Percentiles rank a stretch among this genome's conserved stretches.
phyloP scores from a whole-genome alignment of 495 filamentous ascomycete genomes.

The Massariosphaeria phaeospora region DNA sequence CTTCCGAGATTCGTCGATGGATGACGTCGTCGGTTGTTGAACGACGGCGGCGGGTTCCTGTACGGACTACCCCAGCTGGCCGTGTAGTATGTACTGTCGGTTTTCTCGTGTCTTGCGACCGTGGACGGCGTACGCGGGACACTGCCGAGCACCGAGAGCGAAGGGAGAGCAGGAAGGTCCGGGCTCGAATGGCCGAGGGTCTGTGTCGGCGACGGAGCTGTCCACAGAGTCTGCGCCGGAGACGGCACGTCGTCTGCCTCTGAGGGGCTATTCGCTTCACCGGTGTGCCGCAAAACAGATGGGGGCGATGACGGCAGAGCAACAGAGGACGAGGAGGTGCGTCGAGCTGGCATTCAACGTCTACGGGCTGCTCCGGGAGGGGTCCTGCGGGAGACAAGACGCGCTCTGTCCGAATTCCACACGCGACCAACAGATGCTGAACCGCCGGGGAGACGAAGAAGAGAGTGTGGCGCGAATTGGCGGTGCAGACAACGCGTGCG shows the following conservation, averaged over 20 bases:
- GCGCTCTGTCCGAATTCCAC: conserved; percentile 22
- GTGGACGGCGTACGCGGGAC: conserved; percentile 30
- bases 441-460: conserved; percentile 4
- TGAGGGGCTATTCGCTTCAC: conserved; percentile 22
- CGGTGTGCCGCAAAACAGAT: conserved; percentile 12
- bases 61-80: conserved; percentile 44
- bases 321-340: conserved; percentile 25
- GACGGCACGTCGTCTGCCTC: conserved; percentile 30
- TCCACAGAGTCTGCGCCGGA: conserved; percentile 35
- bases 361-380: conserved; percentile 13
- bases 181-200: conserved; percentile 35
- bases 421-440: conserved; percentile 19
- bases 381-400: conserved; percentile 8
- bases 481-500: conserved; percentile 28
- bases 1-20: conserved; percentile 21
- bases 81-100: conserved; percentile 38
- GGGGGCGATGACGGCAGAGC: conserved; percentile 33
- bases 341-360: conserved; percentile 37
- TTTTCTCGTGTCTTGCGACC: conserved; percentile 19
- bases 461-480: conserved; percentile 11
- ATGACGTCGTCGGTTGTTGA: conserved; percentile 18
- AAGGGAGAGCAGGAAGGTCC: conserved; percentile 33
- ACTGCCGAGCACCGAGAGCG: conserved; percentile 23
- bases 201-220: conserved; percentile 34
- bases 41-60: conserved; percentile 32